phyloP scores from a whole-genome alignment of 2,329 filamentous ascomycete species.

The Akanthomyces lecanii region DNA sequence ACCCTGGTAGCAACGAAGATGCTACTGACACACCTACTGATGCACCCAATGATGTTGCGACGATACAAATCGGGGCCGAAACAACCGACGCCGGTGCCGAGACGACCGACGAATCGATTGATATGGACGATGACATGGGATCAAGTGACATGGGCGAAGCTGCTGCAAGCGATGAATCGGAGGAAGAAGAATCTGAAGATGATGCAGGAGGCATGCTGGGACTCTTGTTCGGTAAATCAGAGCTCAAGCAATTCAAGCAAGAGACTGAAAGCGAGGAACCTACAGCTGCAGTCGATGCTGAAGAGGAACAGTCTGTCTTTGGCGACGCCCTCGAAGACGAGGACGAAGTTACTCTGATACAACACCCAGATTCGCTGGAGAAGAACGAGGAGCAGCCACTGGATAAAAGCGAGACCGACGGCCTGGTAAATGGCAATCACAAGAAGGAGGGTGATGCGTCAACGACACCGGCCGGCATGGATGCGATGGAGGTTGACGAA shows the following conservation, averaged over 20 bases:
- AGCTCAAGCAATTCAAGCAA: conserved; percentile 49
- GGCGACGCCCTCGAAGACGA: conserved; percentile 25
- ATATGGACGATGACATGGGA: conserved; percentile 64
- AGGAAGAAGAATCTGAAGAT: conserved; percentile 40
- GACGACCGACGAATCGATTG: conserved; percentile 60
- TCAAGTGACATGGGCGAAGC: conserved; percentile 49
- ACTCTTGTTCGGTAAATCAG: conserved; percentile 56
- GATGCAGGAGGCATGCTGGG: conserved; percentile 49
- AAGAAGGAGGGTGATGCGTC: background rate
- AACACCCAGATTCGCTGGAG: conserved; percentile 26
- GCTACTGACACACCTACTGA: conserved; percentile 25
- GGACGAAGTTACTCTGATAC: conserved; percentile 32
- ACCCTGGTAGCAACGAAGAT: conserved; percentile 21
- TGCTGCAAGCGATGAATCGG: conserved; percentile 41
- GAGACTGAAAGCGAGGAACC: conserved; percentile 28
- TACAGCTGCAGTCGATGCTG: conserved; percentile 23
- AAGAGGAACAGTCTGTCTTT: conserved; percentile 25
- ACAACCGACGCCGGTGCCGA: conserved; percentile 38
- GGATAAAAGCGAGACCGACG: conserved; percentile 12
- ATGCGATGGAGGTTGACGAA: conserved; percentile 40
- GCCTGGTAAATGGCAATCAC: background rate
- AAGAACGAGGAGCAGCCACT: conserved; percentile 16
- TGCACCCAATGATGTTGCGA: conserved; percentile 23
- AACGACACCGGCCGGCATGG: conserved; percentile 25
- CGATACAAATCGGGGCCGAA: conserved; percentile 23